phyloP scores from a whole-genome alignment of 768 basidiomycete species.

The Boletus bicolor region DNA sequence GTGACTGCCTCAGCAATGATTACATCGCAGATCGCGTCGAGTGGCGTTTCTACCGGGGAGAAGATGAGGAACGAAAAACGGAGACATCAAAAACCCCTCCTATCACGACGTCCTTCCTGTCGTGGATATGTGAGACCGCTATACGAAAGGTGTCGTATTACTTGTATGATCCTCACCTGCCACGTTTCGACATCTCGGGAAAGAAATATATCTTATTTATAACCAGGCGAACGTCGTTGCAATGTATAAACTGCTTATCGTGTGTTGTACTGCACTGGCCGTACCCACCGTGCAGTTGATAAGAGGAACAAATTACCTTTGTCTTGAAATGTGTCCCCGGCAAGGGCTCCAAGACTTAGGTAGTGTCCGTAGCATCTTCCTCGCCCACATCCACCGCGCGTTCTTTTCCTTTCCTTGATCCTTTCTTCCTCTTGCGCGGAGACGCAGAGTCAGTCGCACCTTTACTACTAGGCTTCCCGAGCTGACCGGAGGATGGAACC shows the following conservation, averaged over 20 bases:
- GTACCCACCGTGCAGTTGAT: not conserved
- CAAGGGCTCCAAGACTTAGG: not conserved
- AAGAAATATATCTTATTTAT: not conserved
- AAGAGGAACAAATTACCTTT: not conserved
- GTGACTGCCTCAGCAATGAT: too few species aligned
- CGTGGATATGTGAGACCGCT: too few species aligned
- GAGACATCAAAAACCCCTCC: not conserved
- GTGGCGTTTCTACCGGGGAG: too few species aligned
- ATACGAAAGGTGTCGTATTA: not conserved
- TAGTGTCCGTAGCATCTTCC: conserved; percentile 20
- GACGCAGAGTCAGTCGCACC: not conserved
- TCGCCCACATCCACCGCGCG: conserved; percentile 20
- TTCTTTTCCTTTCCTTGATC: conserved; percentile 27
- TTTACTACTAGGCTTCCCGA: conserved; percentile 1
- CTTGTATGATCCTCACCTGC: not conserved
- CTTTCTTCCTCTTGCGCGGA: conserved; percentile 16
- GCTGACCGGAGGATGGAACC: not conserved
- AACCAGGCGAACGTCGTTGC: not conserved
- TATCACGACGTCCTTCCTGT: too few species aligned
- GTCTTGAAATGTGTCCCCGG: not conserved
- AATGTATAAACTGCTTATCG: not conserved
- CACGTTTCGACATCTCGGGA: not conserved
- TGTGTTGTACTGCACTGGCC: not conserved
- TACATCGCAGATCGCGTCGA: too few species aligned
- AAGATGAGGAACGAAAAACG: not conserved